These are phyloP conservation scores for Bauhinia variegata DNA, from an alignment of 306 rosid genomes.

Conservation along the genomic window DNA sequence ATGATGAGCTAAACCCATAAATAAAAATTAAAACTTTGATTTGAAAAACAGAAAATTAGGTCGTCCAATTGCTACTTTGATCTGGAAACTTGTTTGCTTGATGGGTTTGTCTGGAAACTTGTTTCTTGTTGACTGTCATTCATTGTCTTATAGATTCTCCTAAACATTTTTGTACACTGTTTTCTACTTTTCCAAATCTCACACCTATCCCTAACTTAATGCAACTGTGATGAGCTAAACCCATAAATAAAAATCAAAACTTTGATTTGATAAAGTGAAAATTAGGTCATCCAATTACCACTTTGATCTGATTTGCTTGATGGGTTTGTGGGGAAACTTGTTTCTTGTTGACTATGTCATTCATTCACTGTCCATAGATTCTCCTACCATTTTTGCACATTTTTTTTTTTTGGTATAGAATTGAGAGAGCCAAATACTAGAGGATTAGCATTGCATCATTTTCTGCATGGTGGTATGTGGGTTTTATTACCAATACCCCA, in stretches of 20 bases:
- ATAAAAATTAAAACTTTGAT: background rate
- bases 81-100: background rate
- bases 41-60: background rate
- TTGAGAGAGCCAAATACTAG: background rate
- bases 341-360: conserved; percentile 34
- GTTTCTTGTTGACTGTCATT: too few species aligned
- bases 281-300: background rate
- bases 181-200: too few species aligned
- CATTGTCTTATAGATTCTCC: too few species aligned
- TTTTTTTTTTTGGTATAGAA: conserved; percentile 8
- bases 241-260: too few species aligned
- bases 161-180: too few species aligned
- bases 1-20: too few species aligned
- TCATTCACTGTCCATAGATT: conserved; percentile 5
- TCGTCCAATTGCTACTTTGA: background rate
- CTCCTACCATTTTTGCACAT: conserved; percentile 23
- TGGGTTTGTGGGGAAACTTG: conserved; percentile 9
- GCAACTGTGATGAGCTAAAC: too few species aligned
- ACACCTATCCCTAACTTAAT: too few species aligned
- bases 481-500: background rate
- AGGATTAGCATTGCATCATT: conserved; percentile 14
- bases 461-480: conserved; percentile 10
- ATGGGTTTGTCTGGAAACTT: background rate
- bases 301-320: background rate
- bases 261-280: too few species aligned